A percentile compares a stretch with the other conserved stretches of the same genome.
phyloP scores from a whole-genome alignment of 495 filamentous ascomycete genomes.

The Penicillium odoratum region DNA sequence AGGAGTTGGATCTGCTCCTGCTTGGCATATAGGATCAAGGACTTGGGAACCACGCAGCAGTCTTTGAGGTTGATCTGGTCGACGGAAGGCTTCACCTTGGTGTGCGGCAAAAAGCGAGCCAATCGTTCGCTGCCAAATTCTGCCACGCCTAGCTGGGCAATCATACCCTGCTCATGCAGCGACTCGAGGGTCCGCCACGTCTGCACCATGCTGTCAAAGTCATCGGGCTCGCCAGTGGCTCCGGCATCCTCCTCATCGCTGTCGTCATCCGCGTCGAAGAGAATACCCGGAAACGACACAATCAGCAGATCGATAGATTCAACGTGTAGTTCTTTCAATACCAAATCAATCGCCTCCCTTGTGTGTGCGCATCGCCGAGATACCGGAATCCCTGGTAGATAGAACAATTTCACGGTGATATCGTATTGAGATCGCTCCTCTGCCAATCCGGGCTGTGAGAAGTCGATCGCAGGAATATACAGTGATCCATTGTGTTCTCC shows the following conservation, averaged over 20 bases:
- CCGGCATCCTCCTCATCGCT: constrained; percentile 67
- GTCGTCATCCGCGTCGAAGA: constrained; percentile 91
- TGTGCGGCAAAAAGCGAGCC: constrained; percentile 60
- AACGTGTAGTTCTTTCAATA: constrained; percentile 74
- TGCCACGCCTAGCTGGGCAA: constrained; percentile 75
- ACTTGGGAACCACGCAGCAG: constrained; percentile 93
- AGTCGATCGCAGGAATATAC: constrained; percentile 77
- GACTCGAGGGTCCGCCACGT: constrained; percentile 73
- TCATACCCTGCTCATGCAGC: constrained; percentile 68
- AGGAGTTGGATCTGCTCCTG: constrained; percentile 81
- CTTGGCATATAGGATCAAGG: constrained; percentile 82
- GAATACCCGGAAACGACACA: constrained; percentile 88
- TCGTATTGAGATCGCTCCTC: constrained; percentile 83
- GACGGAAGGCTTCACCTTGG: constrained; percentile 74
- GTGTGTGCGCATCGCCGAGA: constrained; percentile 64
- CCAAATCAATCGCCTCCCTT: constrained; percentile 72
- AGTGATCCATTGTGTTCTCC: constrained; percentile 54
- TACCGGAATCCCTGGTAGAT: constrained; percentile 68
- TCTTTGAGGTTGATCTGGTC: constrained; percentile 97
- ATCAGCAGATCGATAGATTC: constrained; percentile 83
- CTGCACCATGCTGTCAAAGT: constrained; percentile 66
- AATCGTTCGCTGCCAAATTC: constrained; percentile 89
- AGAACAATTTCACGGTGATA: constrained; percentile 93
- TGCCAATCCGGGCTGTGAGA: constrained; percentile 64
- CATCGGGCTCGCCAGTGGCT: constrained; percentile 52